Percentiles rank a stretch among this genome's conserved stretches.
phyloP scores from a whole-genome alignment of 768 basidiomycete species.

The Rhodotorula paludigena region DNA sequence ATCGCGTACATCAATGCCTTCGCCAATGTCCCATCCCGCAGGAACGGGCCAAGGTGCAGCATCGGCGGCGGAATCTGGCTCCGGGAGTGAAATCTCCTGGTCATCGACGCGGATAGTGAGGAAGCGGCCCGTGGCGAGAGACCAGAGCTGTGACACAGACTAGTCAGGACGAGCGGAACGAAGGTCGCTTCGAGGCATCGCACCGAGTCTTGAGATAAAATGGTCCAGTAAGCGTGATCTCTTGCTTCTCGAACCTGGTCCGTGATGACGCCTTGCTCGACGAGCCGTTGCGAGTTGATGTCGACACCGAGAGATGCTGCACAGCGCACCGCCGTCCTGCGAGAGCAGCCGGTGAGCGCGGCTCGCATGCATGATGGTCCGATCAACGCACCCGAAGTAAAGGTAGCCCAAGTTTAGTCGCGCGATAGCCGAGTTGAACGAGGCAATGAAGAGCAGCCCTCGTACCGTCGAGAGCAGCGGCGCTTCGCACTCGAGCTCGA shows the following conservation, averaged over 20 bases:
- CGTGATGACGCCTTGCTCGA: conserved; percentile 19
- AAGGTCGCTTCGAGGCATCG: not conserved
- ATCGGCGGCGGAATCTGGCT: not conserved
- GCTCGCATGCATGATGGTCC: too few relatives aligned
- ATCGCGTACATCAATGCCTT: not conserved
- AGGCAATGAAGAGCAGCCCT: conserved; percentile 14
- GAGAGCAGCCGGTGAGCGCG: not conserved
- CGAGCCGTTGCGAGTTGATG: not conserved
- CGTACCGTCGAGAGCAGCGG: conserved; percentile 17
- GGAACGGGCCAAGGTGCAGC: not conserved
- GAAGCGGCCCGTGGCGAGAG: conserved; percentile 24
- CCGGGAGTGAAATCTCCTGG: conserved; percentile 15
- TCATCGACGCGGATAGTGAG: not conserved
- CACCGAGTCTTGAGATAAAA: not conserved
- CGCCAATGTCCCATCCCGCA: not conserved
- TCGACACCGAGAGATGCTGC: conserved; percentile 5
- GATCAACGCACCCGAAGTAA: too few relatives aligned
- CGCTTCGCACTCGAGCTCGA: conserved; percentile 11
- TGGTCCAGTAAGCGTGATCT: conserved; percentile 13
- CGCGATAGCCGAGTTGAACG: not conserved
- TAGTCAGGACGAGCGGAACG: not conserved
- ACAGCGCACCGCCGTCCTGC: not conserved
- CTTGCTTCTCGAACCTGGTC: conserved; percentile 9
- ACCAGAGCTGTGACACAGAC: conserved; percentile 19
- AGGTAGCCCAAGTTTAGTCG: not conserved